Conservation (phyloP, 805 yeast genomes). For the Isabelozyma rhagii region DNA sequence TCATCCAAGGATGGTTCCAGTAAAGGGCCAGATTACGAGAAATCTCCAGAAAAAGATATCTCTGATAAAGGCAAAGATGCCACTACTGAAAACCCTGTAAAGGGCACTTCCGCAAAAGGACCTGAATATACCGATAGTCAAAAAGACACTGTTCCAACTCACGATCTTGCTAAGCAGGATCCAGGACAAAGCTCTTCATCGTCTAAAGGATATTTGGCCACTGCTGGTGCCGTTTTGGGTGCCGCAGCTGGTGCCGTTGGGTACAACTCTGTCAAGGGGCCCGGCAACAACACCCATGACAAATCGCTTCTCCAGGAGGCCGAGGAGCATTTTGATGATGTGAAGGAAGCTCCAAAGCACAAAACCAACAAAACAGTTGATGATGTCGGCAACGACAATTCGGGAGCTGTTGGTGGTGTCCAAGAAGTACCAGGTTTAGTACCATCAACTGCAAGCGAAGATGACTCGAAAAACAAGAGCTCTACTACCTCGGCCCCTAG, state of each 20-base stretch:
- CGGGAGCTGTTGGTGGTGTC: constrained; percentile 7
- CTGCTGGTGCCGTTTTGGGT: constrained; percentile 15
- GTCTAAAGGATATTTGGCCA: constrained; percentile 3
- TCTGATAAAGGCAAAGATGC: neutral
- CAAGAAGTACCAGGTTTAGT: constrained; percentile 17
- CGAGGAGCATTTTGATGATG: constrained; percentile 13
- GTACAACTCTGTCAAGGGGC: neutral
- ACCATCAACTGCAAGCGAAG: constrained; percentile 2
- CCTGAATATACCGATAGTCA: neutral
- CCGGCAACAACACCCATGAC: constrained; percentile 1
- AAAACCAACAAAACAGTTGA: neutral
- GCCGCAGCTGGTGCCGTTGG: constrained; percentile 18
- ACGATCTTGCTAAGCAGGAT: neutral
- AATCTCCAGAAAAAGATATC: neutral
- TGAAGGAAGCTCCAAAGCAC: constrained; percentile 9
- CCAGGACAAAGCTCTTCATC: neutral
- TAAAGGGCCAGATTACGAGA: neutral
- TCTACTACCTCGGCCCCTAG: neutral
- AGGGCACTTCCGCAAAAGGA: neutral
- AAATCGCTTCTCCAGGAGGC: constrained; percentile 19
- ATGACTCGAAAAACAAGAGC: neutral
- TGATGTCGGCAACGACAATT: neutral
- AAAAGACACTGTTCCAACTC: constrained; percentile 3
- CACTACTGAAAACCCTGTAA: neutral
- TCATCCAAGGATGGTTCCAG: neutral